A percentile compares a stretch with the other conserved stretches of the same genome.
Evolutionary conservation across 2,329 filamentous ascomycete genomes (phyloP).

Genomic region (Colletotrichum spinosum): DNA sequence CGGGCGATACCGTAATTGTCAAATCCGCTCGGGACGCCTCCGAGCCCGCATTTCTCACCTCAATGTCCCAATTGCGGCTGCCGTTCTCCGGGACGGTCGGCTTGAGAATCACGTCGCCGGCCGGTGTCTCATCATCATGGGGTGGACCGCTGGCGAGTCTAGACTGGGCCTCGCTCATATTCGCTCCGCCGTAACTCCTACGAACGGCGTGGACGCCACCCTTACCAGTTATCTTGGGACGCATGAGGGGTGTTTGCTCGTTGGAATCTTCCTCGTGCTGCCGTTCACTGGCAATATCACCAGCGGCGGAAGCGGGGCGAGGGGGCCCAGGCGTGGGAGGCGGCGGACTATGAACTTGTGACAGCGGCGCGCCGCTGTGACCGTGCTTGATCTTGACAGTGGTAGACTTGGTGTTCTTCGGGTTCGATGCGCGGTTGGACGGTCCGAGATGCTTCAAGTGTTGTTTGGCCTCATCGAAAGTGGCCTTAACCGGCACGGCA

Average conservation of each 20-base stretch:
- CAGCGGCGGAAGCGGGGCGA: slow-evolving; percentile 40
- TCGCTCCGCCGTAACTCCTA: slow-evolving; percentile 36
- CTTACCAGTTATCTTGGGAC: slow-evolving; percentile 42
- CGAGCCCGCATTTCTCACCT: slow-evolving; percentile 3
- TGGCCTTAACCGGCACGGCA: slow-evolving; percentile 68
- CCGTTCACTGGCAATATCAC: slow-evolving; percentile 23
- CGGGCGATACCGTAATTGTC: slow-evolving; percentile 30
- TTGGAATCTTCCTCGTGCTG: slow-evolving; percentile 27
- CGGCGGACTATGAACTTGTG: slow-evolving; percentile 29
- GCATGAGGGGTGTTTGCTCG: slow-evolving; percentile 37
- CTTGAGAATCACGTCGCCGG: slow-evolving; percentile 18
- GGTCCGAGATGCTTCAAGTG: slow-evolving; percentile 75
- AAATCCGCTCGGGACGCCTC: slow-evolving; percentile 25
- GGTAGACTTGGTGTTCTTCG: slow-evolving; percentile 70
- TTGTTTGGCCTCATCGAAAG: slow-evolving; percentile 71
- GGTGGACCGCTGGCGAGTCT: slow-evolving; percentile 29
- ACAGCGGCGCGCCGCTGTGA: slow-evolving; percentile 53
- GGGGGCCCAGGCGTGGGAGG: slow-evolving; percentile 39
- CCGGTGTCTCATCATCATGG: slow-evolving; percentile 6
- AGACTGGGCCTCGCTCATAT: slow-evolving; percentile 34
- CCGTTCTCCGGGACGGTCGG: slow-evolving; percentile 28
- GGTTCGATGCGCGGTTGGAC: slow-evolving; percentile 74
- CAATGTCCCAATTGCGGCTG: not conserved
- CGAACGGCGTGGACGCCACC: slow-evolving; percentile 38
- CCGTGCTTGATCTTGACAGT: slow-evolving; percentile 78